Percentiles rank a stretch among this genome's conserved stretches.
These are phyloP conservation scores for Penstemon newberryi DNA, from an alignment of 257 asterid species.

Conservation along the genomic window DNA sequence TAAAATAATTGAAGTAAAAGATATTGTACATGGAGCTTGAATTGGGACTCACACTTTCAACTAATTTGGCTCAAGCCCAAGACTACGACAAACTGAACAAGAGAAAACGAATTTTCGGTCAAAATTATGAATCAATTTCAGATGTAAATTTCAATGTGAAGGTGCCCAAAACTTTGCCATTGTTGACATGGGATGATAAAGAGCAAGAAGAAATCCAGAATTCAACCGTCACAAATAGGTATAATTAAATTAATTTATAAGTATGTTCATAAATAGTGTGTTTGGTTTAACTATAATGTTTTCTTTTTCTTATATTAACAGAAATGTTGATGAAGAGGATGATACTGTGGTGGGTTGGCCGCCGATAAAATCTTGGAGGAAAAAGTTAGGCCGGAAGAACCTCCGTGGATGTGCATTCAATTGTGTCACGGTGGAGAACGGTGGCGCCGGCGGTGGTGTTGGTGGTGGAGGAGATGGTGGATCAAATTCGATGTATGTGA, in stretches of 20 bases:
- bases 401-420: conserved; percentile 22
- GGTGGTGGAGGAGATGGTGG: conserved; percentile 26
- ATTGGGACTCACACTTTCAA: conserved; percentile 48
- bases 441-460: conserved; percentile 31
- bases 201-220: background rate
- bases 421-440: conserved; percentile 44
- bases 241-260: background rate
- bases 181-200: conserved; percentile 38
- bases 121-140: conserved; percentile 23
- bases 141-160: conserved; percentile 15
- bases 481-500: conserved; percentile 43
- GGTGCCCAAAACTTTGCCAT: conserved; percentile 42
- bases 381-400: conserved; percentile 38
- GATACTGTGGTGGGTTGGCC: conserved; percentile 64
- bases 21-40: conserved; percentile 47
- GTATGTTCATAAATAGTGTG: no score
- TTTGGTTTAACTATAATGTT: background rate
- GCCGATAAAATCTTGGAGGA: conserved; percentile 58
- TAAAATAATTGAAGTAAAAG: no score
- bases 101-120: conserved; percentile 33
- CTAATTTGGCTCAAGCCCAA: conserved; percentile 36
- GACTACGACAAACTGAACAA: background rate
- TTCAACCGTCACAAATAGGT: conserved; percentile 3
- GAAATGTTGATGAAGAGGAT: conserved; percentile 28
- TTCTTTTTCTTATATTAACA: conserved; percentile 13